Conservation (phyloP, 164 flowering plant species). For the Sextonia rubra region DNA sequence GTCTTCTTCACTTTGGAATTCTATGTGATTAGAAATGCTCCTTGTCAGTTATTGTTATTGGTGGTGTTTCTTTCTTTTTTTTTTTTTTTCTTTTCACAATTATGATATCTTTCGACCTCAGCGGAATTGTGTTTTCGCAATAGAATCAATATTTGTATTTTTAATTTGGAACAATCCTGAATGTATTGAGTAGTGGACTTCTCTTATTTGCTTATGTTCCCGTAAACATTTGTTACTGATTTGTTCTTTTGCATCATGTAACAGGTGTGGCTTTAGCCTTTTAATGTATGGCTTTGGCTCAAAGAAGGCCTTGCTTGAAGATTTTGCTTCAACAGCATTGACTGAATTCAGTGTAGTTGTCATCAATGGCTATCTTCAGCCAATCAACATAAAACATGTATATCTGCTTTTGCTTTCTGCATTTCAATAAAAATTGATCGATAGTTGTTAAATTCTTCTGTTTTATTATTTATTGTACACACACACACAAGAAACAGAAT, state of each 20-base stretch:
- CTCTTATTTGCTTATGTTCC: background rate
- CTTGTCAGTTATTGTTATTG: background rate
- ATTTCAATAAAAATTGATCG: background rate
- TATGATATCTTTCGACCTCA: background rate
- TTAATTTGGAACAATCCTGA: background rate
- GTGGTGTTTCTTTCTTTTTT: too few relatives aligned
- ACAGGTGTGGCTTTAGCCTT: slow-evolving; percentile 88
- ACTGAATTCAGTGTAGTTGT: slow-evolving; percentile 71
- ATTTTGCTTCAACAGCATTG: slow-evolving; percentile 83
- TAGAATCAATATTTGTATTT: background rate
- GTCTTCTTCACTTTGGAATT: background rate
- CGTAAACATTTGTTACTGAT: background rate
- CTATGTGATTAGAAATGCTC: background rate
- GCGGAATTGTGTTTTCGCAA: background rate
- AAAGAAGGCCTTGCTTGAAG: slow-evolving; percentile 80
- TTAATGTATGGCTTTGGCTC: slow-evolving; percentile 97
- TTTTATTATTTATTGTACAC: background rate
- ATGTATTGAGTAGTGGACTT: background rate
- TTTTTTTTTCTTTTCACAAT: background rate
- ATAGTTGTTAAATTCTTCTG: slow-evolving; percentile 3
- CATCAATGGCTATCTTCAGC: slow-evolving; percentile 89
- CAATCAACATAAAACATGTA: slow-evolving; percentile 83
- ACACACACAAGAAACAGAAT: too few relatives aligned
- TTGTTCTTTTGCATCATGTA: background rate
- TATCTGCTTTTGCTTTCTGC: background rate